Evolutionary conservation across 495 filamentous ascomycete genomes (phyloP).

Genomic region (Niebla homalea): DNA sequence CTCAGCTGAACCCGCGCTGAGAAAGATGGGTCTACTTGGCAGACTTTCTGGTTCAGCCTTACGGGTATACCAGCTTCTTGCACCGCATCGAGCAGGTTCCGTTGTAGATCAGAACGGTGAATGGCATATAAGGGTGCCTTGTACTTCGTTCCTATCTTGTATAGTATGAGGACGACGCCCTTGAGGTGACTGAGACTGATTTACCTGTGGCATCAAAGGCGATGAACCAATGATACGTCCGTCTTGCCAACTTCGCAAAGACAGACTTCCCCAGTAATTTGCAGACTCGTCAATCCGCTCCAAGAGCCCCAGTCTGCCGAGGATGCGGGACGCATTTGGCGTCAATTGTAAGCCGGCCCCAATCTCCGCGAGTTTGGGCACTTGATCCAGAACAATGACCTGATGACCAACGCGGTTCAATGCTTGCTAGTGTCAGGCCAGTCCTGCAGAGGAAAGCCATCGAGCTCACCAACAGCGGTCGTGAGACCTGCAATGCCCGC

Average conservation of each 20-base stretch:
- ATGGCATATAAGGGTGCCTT: background rate
- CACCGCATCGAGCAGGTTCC: background rate
- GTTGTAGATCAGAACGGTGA: background rate
- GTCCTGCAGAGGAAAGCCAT: background rate
- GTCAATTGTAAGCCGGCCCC: constrained; percentile 75
- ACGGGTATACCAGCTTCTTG: constrained; percentile 34
- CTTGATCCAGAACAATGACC: constrained; percentile 28
- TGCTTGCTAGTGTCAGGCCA: background rate
- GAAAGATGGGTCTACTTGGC: constrained; percentile 43
- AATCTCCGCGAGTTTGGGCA: constrained; percentile 30
- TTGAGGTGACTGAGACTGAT: too few species aligned
- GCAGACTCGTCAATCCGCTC: constrained; percentile 51
- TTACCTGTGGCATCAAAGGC: background rate
- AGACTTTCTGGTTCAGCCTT: constrained; percentile 38
- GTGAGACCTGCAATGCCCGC: background rate
- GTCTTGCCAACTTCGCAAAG: background rate
- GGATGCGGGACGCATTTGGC: constrained; percentile 64
- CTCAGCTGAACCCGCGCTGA: constrained; percentile 22
- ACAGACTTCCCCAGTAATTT: background rate
- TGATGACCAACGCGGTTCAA: constrained; percentile 20
- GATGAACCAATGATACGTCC: background rate
- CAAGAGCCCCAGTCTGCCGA: constrained; percentile 58
- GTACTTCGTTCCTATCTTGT: background rate
- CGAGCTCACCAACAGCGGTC: background rate
- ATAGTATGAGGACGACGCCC: too few species aligned